Evolutionary conservation across 495 filamentous ascomycete species (phyloP).

Genomic region (Aspergillus cavernicola): DNA sequence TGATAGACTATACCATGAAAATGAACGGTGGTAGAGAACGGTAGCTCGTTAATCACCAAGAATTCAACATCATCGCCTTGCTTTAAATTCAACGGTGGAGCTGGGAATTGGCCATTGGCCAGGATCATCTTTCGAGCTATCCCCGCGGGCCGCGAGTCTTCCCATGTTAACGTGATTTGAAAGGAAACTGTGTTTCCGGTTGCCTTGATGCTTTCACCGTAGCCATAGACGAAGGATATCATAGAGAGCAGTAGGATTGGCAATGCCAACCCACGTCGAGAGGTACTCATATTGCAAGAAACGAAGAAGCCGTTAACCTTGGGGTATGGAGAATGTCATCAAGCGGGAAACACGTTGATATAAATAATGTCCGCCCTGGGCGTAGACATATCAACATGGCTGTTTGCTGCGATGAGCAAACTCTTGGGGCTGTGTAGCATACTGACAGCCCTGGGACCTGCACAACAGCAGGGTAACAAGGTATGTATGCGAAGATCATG

Average conservation of each 20-base stretch:
- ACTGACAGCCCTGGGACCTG: no score
- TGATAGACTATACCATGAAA: constrained; percentile 40
- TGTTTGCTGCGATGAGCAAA: no score
- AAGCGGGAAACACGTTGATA: no score
- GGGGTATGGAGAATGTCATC: no score
- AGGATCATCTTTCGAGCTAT: constrained; percentile 42
- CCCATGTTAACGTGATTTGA: constrained; percentile 19
- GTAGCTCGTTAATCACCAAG: constrained; percentile 50
- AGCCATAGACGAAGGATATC: constrained; percentile 5
- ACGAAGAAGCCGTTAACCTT: no score
- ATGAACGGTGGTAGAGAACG: constrained; percentile 44
- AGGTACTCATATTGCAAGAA: constrained; percentile 1
- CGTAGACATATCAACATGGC: no score
- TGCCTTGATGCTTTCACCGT: not conserved
- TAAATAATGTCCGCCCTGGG: no score
- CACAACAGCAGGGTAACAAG: no score
- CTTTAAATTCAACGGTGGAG: constrained; percentile 48
- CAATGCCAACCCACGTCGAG: not conserved
- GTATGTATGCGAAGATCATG: no score
- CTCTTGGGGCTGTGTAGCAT: no score
- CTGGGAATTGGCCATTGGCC: constrained; percentile 55
- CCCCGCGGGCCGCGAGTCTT: constrained; percentile 16
- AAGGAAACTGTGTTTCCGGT: constrained; percentile 16
- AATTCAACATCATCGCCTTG: constrained; percentile 57
- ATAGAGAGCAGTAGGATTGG: constrained; percentile 9